Conservation (phyloP, 139 green algal genomes). For the Haematococcus sp. region DNA sequence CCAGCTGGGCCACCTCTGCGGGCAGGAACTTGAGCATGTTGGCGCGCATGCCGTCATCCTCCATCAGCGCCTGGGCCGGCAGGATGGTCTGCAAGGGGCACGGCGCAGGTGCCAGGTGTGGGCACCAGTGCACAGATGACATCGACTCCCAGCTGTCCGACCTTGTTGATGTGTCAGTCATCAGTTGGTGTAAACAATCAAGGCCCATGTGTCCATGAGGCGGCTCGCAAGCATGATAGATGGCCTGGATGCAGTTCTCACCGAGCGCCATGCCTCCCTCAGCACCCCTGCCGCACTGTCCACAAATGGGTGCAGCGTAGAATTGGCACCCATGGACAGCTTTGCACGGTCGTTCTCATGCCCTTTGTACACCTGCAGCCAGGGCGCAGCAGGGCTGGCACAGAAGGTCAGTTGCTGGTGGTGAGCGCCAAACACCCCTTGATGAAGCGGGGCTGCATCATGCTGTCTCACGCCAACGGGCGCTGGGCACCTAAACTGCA, state of each 20-base stretch:
- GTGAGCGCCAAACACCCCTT: too few species aligned
- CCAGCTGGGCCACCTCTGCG: slow-evolving; percentile 17
- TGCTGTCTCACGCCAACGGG: too few species aligned
- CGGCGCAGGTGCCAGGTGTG: not conserved
- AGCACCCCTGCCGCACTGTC: slow-evolving; percentile 51
- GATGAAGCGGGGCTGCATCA: too few species aligned
- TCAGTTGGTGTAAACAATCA: too few species aligned
- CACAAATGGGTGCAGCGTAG: slow-evolving; percentile 61
- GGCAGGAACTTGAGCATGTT: slow-evolving; percentile 39
- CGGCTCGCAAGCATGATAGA: not conserved
- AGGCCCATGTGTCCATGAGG: too few species aligned
- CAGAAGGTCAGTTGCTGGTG: too few species aligned
- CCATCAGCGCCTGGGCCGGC: slow-evolving; percentile 75
- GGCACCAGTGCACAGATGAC: too few species aligned
- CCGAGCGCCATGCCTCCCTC: slow-evolving; percentile 44
- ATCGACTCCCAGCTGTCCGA: too few species aligned
- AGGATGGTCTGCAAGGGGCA: slow-evolving; percentile 52
- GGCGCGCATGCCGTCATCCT: slow-evolving; percentile 58
- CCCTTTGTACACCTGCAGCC: slow-evolving; percentile 28
- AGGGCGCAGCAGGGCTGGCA: not conserved
- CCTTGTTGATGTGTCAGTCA: too few species aligned
- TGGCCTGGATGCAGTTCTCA: slow-evolving; percentile 10
- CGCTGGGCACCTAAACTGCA: too few species aligned
- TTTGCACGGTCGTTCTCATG: slow-evolving; percentile 39
- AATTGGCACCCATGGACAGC: slow-evolving; percentile 14